Conservation (phyloP, 148 eudicot species). For the Dysphania ambrosioides region DNA sequence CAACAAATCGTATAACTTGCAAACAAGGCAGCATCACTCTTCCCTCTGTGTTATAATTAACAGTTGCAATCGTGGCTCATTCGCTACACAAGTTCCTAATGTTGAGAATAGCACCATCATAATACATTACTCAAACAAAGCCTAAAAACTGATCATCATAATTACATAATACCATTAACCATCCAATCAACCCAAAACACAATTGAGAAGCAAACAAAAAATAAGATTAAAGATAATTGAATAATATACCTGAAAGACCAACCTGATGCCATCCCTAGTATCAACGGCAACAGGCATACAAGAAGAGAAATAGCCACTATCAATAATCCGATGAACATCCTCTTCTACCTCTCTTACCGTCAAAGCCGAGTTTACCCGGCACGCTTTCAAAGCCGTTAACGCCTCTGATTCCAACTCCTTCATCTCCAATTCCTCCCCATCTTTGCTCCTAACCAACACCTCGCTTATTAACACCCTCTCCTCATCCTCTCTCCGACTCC, state of each 20-base stretch:
- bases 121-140: no score
- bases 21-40: no score
- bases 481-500: slow-evolving; percentile 56
- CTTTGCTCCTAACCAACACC: slow-evolving; percentile 80
- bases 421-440: slow-evolving; percentile 84
- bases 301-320: slow-evolving; percentile 78
- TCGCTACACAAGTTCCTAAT: no score
- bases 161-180: no score
- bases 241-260: slow-evolving; percentile 76
- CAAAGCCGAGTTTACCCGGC: slow-evolving; percentile 74
- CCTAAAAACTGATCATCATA: no score
- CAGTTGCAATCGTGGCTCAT: no score
- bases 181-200: no score
- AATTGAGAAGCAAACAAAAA: no score
- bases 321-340: slow-evolving; percentile 87
- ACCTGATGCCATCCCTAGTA: slow-evolving; percentile 89
- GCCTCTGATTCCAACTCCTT: slow-evolving; percentile 83
- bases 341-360: slow-evolving; percentile 93
- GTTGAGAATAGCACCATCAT: no score
- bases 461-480: slow-evolving; percentile 94
- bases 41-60: no score
- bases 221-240: no score
- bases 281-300: slow-evolving; percentile 95
- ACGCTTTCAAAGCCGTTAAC: slow-evolving; percentile 66
- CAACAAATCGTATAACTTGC: no score